A percentile compares a stretch with the other conserved stretches of the same genome.
These are phyloP conservation scores for Ocimum tenuiflorum DNA, from an alignment of 257 asterid genomes.

Conservation along the genomic window DNA sequence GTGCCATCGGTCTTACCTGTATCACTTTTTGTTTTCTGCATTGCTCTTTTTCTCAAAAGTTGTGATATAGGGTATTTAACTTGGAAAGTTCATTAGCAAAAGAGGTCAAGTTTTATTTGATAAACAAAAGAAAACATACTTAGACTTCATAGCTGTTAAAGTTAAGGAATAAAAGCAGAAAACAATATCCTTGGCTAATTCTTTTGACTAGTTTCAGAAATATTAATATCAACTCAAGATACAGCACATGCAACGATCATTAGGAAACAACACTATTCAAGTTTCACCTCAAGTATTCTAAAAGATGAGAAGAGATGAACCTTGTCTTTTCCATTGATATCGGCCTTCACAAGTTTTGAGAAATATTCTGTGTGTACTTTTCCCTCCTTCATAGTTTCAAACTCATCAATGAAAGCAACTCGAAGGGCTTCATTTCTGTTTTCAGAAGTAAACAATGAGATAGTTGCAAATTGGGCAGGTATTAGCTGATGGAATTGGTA, in stretches of 20 bases:
- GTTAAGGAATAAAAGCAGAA: neutral
- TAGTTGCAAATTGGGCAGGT: neutral
- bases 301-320: slow-evolving; percentile 27
- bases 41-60: too few relatives aligned
- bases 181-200: too few relatives aligned
- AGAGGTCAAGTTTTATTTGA: too few relatives aligned
- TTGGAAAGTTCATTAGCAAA: too few relatives aligned
- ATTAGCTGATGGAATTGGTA: slow-evolving; percentile 7
- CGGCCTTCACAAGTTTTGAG: slow-evolving; percentile 96
- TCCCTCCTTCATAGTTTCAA: slow-evolving; percentile 87
- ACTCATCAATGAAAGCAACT: slow-evolving; percentile 87
- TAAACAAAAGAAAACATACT: neutral
- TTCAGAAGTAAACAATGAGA: slow-evolving; percentile 5
- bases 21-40: too few relatives aligned
- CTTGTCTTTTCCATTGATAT: slow-evolving; percentile 92
- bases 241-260: slow-evolving; percentile 5
- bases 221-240: slow-evolving; percentile 1
- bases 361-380: slow-evolving; percentile 68
- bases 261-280: neutral
- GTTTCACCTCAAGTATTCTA: neutral
- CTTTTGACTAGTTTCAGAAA: too few relatives aligned
- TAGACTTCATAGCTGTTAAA: neutral
- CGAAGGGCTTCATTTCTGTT: slow-evolving; percentile 96
- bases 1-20: too few relatives aligned
- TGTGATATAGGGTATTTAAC: too few relatives aligned